Conservation (phyloP, 306 rosid species). For the Trichosanthes truncata region DNA sequence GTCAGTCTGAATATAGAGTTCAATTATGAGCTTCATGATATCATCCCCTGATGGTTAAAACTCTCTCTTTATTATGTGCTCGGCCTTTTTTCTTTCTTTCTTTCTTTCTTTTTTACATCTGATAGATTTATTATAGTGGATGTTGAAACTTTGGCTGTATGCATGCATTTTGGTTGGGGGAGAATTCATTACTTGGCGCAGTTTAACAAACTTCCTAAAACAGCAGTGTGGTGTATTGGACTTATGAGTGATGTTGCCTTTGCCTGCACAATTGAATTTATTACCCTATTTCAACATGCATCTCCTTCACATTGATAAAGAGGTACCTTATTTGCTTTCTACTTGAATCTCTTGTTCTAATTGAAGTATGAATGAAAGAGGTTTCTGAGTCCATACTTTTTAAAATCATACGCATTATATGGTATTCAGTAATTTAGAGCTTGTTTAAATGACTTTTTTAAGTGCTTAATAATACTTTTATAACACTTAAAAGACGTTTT, state of each 20-base stretch:
- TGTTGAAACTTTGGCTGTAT: not conserved
- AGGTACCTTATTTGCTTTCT: slow-evolving; percentile 5
- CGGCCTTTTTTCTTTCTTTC: not conserved
- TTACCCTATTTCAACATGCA: not conserved
- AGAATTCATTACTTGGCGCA: not conserved
- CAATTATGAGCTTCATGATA: not conserved
- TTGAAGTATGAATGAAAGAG: not conserved
- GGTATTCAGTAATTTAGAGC: too few relatives aligned
- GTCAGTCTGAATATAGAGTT: not conserved
- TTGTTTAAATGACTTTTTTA: too few relatives aligned
- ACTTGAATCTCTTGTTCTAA: not conserved
- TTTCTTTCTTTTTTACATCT: not conserved
- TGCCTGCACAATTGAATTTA: slow-evolving; percentile 4
- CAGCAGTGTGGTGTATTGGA: not conserved
- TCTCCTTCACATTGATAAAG: not conserved
- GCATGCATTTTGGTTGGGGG: not conserved
- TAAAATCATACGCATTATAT: too few relatives aligned
- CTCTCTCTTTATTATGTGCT: not conserved
- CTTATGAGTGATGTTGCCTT: slow-evolving; percentile 5
- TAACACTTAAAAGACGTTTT: too few relatives aligned
- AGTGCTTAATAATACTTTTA: too few relatives aligned
- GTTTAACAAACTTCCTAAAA: slow-evolving; percentile 1
- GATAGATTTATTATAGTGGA: not conserved
- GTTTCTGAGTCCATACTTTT: too few relatives aligned
- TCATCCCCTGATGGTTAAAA: not conserved